Evolutionary conservation across 805 yeast genomes (phyloP), one percentile per base, ranked within the genome.

Genomic region (Nakazawaea molendinolei): DNA sequence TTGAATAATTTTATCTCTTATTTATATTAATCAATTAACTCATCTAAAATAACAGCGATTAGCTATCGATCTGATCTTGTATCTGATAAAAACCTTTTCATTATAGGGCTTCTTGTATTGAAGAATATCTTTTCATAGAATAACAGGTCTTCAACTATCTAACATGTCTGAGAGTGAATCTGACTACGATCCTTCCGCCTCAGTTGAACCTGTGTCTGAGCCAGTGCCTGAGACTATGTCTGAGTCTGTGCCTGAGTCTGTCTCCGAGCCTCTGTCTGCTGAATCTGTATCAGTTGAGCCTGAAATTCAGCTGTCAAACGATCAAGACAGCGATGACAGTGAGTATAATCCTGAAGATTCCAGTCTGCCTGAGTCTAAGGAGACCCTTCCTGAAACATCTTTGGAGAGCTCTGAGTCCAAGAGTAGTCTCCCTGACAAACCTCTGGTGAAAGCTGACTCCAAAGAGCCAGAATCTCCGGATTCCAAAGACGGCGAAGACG

Each of bases 401-500:
- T 8, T 9, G 20, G 19, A 18, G n/a, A 23, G 12, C 12, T n/a
- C 8, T 12, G 21, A 25, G n/a, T 4, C 23, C 23, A 7, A 8
- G 23, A 10, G 10, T 10, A 21, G 9, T 10, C 23, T 21, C 23
- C 10, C 23, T 21, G 9, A 7, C 7, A 8, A 8, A 7, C 23
- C 7, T 21, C 23, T 21, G 10, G 10, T 10, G 27, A 24, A 8
- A 10, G 14, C 13, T 8, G 8, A 13, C 17, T 13, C 7, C 5
- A 7, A 5, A 13, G n/a, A 27, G 19, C 7, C 19, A 10, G 27
- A 22, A 22, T 8, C 8, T 8, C 23, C 23, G 10, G 43, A 33
- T 2, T 41, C 34, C 4, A 42, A 46, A 3, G 49, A 44, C 4
- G 49, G 44, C 2, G 47, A 41, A 7, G 51, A 49, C 13, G 46